phyloP scores from a whole-genome alignment of 192 early-diverging fungal genomes.

The Fimicolochytrium jonesii region DNA sequence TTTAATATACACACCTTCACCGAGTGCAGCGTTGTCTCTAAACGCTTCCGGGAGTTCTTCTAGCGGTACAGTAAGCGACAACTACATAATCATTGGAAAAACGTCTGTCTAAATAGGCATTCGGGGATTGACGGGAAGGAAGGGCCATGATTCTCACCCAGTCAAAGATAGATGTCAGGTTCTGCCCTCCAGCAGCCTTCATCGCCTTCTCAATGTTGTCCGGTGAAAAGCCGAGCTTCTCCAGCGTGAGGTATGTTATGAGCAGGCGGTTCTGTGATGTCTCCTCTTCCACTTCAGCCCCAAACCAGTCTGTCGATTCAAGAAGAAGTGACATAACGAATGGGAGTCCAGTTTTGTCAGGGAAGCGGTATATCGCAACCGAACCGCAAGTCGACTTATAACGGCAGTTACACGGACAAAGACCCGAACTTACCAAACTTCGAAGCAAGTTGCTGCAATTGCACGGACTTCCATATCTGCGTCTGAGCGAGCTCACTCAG shows the following conservation, averaged over 20 bases:
- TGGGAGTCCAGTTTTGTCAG: not conserved
- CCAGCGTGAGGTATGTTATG: slow-evolving; percentile 4
- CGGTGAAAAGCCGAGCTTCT: slow-evolving; percentile 3
- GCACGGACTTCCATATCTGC: not conserved
- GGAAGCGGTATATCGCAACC: too few relatives aligned
- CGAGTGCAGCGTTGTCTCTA: too few relatives aligned
- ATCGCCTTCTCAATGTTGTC: slow-evolving; percentile 6
- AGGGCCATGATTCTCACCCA: too few relatives aligned
- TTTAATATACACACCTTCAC: too few relatives aligned
- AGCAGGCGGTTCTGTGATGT: not conserved
- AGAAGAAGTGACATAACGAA: not conserved
- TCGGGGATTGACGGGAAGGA: too few relatives aligned
- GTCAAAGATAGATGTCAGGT: not conserved
- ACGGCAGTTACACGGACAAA: too few relatives aligned
- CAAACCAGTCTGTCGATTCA: slow-evolving; percentile 7
- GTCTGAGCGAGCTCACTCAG: not conserved
- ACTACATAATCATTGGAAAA: too few relatives aligned
- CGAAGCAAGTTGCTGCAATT: not conserved
- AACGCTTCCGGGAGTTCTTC: too few relatives aligned
- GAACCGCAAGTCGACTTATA: too few relatives aligned
- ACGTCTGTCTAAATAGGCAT: too few relatives aligned
- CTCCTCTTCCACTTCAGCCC: not conserved
- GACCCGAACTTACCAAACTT: too few relatives aligned
- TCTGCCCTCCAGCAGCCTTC: slow-evolving; percentile 7
- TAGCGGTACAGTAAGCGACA: too few relatives aligned